Evolutionary conservation across 495 filamentous ascomycete species (phyloP), one percentile per base, ranked within the genome.

Genomic region (Paragyromitra xinjiangensis): DNA sequence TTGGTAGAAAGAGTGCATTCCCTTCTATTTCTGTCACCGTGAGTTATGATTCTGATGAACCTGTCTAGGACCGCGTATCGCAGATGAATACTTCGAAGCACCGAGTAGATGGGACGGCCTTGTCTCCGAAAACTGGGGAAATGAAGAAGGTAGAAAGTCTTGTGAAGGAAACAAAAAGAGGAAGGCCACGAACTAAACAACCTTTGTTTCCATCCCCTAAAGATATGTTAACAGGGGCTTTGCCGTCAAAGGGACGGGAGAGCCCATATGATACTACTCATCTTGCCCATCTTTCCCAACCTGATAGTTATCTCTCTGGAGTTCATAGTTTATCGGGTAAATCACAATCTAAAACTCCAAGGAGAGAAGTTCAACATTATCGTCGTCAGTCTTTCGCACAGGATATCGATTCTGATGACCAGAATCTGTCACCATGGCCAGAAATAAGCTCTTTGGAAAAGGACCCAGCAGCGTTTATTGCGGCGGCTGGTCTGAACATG

Each of bases 141-240:
- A 40, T n/a, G 45, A 40, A 19, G 44, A 55, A 26, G 19, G 9
- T 39, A 39, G 58, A 11, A 55, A 34, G 24, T 63, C 22, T 22
- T 9, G 22, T 34, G 40, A 29, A 53, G 40, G 42, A 37, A 45
- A n/a, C 44, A 3, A 14, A 14, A 64, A 70, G 40, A 26, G 61
- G 50, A 45, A 77, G 24, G 39, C 59, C 68, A 1, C 42, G 40
- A 73, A 64, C 29, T 77, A 71, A 76, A 71, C 73, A 72, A 11
- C 58, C 58, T 76, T 76, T 76, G n/a, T 78, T 79, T 22, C 77
- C 77, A 39, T 79, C 77, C 45, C 77, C 77, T 19, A 65, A 64
- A 50, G 77, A 69, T 59, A 78, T 79, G 65, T 79, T 79, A 79
- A 79, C 74, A 66, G 77, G 77, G 44, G 77, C 74, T 77, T 55